Base-by-base conservation (phyloP, 2,329 filamentous ascomycete genomes). In the Penicillium frequentans region DNA sequence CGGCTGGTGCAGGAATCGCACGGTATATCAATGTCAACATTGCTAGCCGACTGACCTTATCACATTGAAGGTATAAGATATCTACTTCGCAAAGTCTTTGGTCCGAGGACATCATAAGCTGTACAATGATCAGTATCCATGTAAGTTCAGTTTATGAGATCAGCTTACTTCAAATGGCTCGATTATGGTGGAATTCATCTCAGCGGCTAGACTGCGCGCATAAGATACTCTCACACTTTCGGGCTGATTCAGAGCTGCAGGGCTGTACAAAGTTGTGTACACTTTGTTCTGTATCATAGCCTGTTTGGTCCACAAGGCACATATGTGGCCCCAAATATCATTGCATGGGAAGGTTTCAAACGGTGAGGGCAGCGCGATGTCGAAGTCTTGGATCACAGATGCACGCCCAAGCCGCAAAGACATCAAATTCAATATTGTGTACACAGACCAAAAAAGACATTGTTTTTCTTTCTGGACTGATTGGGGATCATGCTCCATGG, bases 331-430 rank as follows among this genome's bases (percentile, higher is more conserved):
- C 71, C 82, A 83, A 4, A 71, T 62, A 11, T 70, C 45, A 19
- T 52, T 29, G 49, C 56, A 33, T 9, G 44, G 19, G 49, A 61
- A 49, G 59, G 60, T 7, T 16, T 57, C 46, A 48, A 64, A 19
- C 49, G 49, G 70, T 71, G 68, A 6, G 63, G 72, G 29, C 10
- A 85, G 76, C 1, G 81, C 81, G 52, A 87, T 83, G 50, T 87
- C 84, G 66, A 81, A 85, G 54, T 86, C 84, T 48, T 83, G 82
- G 33, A 89, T 82, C 7, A 79, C 75, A 0, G 84, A 79, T 0
- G 84, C 78, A 14, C 85, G 81, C 0, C 86, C 86, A 1, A 88
- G 74, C 2, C 85, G 78, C 42, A 89, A 74, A 0, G 83, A 81
- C 11, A 89, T 73, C 1, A 79, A 79, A 57, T 83, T 86, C 62